These are phyloP conservation scores for Venturia oleaginea DNA, from an alignment of 2,329 filamentous ascomycete species.

Conservation along the genomic window DNA sequence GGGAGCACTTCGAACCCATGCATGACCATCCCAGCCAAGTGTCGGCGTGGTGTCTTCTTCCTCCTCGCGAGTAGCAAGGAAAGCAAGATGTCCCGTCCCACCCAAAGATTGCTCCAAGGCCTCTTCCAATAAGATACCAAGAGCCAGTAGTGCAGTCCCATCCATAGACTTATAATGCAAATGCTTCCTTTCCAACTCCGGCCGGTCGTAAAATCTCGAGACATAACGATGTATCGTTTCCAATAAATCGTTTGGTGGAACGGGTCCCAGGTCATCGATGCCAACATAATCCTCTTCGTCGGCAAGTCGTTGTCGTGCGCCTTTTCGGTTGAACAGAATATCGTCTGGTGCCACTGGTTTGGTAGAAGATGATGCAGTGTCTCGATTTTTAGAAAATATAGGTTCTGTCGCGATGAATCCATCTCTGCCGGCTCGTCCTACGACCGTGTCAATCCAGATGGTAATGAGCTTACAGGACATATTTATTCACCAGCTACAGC, in stretches of 20 bases:
- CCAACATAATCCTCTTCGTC: constrained; percentile 57
- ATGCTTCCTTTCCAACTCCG: background rate
- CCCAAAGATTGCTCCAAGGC: constrained; percentile 53
- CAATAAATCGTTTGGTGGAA: constrained; percentile 62
- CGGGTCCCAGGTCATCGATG: constrained; percentile 39
- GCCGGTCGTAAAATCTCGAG: constrained; percentile 50
- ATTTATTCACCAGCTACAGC: constrained; percentile 54
- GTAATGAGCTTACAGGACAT: background rate
- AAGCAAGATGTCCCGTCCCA: constrained; percentile 58
- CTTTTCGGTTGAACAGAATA: constrained; percentile 55
- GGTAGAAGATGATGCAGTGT: constrained; percentile 21
- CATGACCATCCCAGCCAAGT: constrained; percentile 1
- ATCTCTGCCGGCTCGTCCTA: constrained; percentile 38
- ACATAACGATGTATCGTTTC: constrained; percentile 60
- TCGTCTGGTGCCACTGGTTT: constrained; percentile 55
- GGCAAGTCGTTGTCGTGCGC: constrained; percentile 57
- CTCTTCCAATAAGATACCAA: constrained; percentile 70
- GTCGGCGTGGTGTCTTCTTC: background rate
- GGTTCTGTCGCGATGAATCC: constrained; percentile 34
- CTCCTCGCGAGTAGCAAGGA: constrained; percentile 40
- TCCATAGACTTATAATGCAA: constrained; percentile 51
- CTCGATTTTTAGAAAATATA: constrained; percentile 21
- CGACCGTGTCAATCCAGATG: background rate
- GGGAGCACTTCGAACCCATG: background rate
- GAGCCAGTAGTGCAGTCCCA: constrained; percentile 65